Base-by-base conservation (phyloP, 305 asterid genomes). In the Fraxinus platypoda region DNA sequence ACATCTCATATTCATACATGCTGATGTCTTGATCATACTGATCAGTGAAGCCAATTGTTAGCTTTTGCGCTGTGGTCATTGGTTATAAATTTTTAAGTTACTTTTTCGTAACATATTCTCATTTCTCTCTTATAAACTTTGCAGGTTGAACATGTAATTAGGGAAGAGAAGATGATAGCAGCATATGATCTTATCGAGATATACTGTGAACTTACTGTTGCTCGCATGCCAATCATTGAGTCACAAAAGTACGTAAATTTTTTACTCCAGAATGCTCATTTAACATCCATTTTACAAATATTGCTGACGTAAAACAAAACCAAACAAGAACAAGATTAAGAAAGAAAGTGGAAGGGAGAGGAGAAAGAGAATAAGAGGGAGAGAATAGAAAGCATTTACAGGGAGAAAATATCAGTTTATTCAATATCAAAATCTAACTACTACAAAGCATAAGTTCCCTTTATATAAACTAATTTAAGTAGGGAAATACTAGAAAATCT, bases 111-210 rank as follows among this genome's bases (percentile, higher is more conserved):
- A 75, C 38, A 37, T 81, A 54, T 54, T 54, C 79, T 83, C 54
- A 52, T 79, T 25, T 75, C 78, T 75, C 33, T 82, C 71, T 81
- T 57, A 21, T 70, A 78, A 66, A 31, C 57, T 64, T 85, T 84
- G 82, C 93, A 96, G 99, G 99, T 96, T 77, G 98, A 94, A 79
- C 99, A 96, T 90, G 98, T 96, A 79, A 87, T 93, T 82, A 90
- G 97, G 88, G 99, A 95, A 90, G 98, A 95, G 93, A 94, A 95
- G 92, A 90, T 91, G 97, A 90, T 91, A 90, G 93, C 98, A 26
- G 99, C 99, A 35, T 95, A 92, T 82, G 99, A 94, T 79, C 97
- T 94, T 81, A 91, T 94, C 38, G 94, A 90, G 88, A 90, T 96
- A 84, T 96, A 96, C 82, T 94, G 97, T 72, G 99, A 96, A 86